These are phyloP conservation scores for Paraleonurus japonicus DNA, from an alignment of 257 asterid genomes.

Conservation along the genomic window DNA sequence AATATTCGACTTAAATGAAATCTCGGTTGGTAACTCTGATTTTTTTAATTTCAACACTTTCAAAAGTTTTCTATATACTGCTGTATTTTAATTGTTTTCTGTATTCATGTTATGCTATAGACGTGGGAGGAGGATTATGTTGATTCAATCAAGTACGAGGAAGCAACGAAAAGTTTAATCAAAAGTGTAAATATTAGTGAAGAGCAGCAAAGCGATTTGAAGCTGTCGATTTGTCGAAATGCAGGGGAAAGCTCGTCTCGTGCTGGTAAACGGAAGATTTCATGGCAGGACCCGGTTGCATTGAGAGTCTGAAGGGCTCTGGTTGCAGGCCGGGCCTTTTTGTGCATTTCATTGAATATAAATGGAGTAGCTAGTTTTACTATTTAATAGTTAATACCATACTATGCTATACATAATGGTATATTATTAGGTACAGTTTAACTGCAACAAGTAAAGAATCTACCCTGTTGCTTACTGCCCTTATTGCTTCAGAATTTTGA, in stretches of 20 bases:
- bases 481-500: background rate
- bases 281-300: slow-evolving; percentile 94
- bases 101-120: slow-evolving; percentile 28
- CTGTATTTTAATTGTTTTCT: background rate
- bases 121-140: slow-evolving; percentile 65
- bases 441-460: background rate
- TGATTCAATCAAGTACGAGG: slow-evolving; percentile 47
- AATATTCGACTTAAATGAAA: slow-evolving; percentile 75
- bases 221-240: slow-evolving; percentile 66
- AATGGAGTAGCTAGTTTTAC: background rate
- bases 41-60: background rate
- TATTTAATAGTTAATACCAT: background rate
- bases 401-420: background rate
- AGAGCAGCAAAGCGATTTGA: slow-evolving; percentile 65
- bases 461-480: background rate
- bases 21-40: slow-evolving; percentile 51
- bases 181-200: slow-evolving; percentile 45
- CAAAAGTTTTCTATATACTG: background rate
- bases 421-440: background rate
- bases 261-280: slow-evolving; percentile 71
- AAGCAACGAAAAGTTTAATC: slow-evolving; percentile 38
- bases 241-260: slow-evolving; percentile 70
- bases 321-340: background rate
- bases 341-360: slow-evolving; percentile 9
- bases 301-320: slow-evolving; percentile 56